Conservation (phyloP, 768 basidiomycete species). For the Trametes punicea region DNA sequence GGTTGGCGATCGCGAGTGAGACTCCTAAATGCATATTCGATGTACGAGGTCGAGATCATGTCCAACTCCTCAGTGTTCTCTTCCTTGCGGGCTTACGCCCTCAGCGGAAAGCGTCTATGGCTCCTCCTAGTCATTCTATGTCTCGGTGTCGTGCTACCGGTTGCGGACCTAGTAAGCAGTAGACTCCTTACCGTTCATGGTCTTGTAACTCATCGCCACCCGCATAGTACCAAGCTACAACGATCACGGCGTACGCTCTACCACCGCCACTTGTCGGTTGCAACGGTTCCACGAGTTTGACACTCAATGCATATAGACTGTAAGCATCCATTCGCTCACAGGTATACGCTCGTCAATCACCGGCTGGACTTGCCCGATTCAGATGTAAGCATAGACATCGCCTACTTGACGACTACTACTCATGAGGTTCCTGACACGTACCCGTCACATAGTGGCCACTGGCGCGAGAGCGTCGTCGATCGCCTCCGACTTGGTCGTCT, state of each 20-base stretch:
- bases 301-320: background rate
- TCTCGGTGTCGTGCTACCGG: background rate
- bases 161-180: background rate
- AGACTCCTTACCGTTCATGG: no score
- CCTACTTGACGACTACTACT: background rate
- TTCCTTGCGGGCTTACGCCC: background rate
- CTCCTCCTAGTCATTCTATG: background rate
- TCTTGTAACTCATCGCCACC: background rate
- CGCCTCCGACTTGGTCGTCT: background rate
- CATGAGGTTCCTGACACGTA: background rate
- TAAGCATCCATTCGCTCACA: background rate
- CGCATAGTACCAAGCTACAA: background rate
- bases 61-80: background rate
- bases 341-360: background rate
- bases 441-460: background rate
- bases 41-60: background rate
- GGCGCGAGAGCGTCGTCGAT: background rate
- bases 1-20: conserved; percentile 1
- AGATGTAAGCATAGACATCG: background rate
- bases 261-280: background rate
- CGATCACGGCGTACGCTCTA: background rate
- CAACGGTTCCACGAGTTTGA: background rate
- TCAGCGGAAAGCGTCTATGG: conserved; percentile 3
- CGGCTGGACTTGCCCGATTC: background rate
- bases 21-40: background rate